Conservation (phyloP, 352 stramenopile genomes). For the Chrysophaeum taylorii region DNA sequence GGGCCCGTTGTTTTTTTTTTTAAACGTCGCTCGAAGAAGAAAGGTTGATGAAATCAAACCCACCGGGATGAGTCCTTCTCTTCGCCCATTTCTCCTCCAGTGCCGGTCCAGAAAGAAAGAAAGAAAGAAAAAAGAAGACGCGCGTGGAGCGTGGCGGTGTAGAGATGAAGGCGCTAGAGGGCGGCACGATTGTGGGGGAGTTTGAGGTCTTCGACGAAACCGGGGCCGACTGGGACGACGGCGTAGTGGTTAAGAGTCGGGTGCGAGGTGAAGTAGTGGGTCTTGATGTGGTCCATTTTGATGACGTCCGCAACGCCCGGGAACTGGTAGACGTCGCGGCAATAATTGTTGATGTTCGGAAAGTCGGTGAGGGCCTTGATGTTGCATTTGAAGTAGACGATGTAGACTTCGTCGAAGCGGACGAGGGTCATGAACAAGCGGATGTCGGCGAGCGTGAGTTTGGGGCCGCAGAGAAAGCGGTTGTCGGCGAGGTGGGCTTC, state of each 20-base stretch:
- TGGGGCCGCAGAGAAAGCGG: conserved; percentile 56
- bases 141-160: too few relatives aligned
- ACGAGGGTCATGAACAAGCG: conserved; percentile 77
- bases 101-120: too few relatives aligned
- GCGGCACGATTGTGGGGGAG: too few relatives aligned
- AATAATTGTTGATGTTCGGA: conserved; percentile 63
- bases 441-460: conserved; percentile 60
- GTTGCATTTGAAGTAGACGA: conserved; percentile 74
- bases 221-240: conserved; percentile 69
- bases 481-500: conserved; percentile 59
- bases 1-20: too few relatives aligned
- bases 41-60: too few relatives aligned
- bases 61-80: too few relatives aligned
- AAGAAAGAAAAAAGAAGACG: too few relatives aligned
- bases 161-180: too few relatives aligned
- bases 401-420: conserved; percentile 86
- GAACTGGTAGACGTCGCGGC: conserved; percentile 82
- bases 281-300: conserved; percentile 91
- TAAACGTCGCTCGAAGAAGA: too few relatives aligned
- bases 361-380: conserved; percentile 62
- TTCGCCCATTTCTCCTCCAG: too few relatives aligned
- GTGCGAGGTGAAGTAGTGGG: conserved; percentile 89
- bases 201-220: too few relatives aligned
- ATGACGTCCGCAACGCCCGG: conserved; percentile 52
- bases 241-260: conserved; percentile 79